Conservation (phyloP, 441 rosid species). For the Populus hybrid region DNA sequence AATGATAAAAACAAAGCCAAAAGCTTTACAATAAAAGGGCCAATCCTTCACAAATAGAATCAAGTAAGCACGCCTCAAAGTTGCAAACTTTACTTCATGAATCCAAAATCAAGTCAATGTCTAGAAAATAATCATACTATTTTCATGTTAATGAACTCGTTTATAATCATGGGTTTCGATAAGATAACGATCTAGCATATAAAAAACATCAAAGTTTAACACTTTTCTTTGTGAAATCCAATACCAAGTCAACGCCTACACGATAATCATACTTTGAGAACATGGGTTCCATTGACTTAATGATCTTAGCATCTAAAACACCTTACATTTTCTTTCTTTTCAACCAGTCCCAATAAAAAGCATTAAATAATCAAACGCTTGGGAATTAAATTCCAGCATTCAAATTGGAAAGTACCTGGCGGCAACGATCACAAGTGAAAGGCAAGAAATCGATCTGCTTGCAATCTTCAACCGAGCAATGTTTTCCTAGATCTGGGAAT, state of each 20-base stretch:
- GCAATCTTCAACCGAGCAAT: constrained; percentile 73
- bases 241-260: background rate
- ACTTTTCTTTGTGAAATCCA: background rate
- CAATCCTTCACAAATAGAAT: background rate
- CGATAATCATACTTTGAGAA: background rate
- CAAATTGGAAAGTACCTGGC: constrained; percentile 38
- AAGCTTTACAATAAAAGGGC: background rate
- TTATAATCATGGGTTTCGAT: background rate
- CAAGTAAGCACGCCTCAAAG: background rate
- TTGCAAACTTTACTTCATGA: background rate
- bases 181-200: background rate
- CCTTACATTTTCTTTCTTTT: background rate
- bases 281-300: background rate
- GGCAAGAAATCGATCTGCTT: constrained; percentile 88
- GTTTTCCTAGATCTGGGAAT: constrained; percentile 95
- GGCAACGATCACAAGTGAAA: constrained; percentile 90
- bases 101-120: too few relatives aligned
- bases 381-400: background rate
- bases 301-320: background rate
- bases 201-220: background rate
- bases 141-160: background rate
- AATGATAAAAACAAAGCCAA: background rate
- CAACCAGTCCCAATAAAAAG: background rate
- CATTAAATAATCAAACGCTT: too few relatives aligned
- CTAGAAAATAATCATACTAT: background rate